phyloP scores from a whole-genome alignment of 2,329 filamentous ascomycete genomes.

The Sarocladiaceae sp. region DNA sequence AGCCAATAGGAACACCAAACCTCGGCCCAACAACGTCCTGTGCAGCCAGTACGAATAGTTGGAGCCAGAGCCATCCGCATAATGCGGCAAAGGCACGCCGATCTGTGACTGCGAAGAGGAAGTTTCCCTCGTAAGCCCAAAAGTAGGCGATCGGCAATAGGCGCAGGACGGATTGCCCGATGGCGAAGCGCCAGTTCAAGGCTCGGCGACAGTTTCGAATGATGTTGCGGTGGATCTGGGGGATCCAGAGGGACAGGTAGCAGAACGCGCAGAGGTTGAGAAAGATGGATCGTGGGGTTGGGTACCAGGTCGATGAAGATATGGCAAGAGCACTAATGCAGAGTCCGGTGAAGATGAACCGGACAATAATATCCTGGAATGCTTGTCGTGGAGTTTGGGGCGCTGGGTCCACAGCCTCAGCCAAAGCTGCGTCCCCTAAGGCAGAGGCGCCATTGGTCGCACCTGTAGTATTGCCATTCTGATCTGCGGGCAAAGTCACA shows the following conservation, averaged over 20 bases:
- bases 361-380: conserved; percentile 51
- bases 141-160: conserved; percentile 81
- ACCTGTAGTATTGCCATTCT: conserved; percentile 53
- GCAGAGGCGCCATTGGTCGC: conserved; percentile 29
- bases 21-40: conserved; percentile 84
- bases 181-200: conserved; percentile 83
- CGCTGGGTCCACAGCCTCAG: conserved; percentile 18
- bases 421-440: conserved; percentile 17
- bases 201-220: conserved; percentile 88
- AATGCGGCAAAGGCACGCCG: conserved; percentile 52
- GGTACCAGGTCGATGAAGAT: conserved; percentile 55
- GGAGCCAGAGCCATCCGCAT: conserved; percentile 78
- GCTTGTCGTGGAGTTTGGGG: conserved; percentile 25
- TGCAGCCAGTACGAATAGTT: conserved; percentile 68
- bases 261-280: conserved; percentile 59
- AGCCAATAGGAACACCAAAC: conserved; percentile 70
- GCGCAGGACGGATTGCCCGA: conserved; percentile 75
- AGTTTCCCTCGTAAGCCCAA: conserved; percentile 69
- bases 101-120: conserved; percentile 71
- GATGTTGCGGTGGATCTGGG: conserved; percentile 86
- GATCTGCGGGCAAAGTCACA: conserved; percentile 57
- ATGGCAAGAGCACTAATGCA: conserved; percentile 52
- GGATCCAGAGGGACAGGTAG: conserved; percentile 87
- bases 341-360: conserved; percentile 50
- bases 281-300: conserved; percentile 47